Evolutionary conservation across 257 asterid genomes (phyloP), one percentile per base, ranked within the genome.

Genomic region (Verbascum thapsus): DNA sequence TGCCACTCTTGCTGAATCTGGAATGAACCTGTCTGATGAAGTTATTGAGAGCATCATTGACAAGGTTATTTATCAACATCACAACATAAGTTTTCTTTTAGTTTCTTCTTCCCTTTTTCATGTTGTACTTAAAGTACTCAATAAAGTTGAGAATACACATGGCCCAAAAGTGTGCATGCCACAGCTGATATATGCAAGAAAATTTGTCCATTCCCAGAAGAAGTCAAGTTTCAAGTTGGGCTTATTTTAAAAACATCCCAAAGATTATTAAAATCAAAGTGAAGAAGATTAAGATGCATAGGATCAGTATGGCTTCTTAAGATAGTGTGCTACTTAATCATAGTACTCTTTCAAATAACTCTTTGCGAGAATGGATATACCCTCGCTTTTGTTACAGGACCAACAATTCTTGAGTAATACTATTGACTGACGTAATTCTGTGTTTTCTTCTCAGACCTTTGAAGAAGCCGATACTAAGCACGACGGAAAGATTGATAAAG

Each of bases 391-490:
- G 20, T 8, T 40, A n/a, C 41, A 60, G 11, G 17, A 37, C 19
- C 48, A 41, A 17, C 43, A 43, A 65, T 49, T 52, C 61, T 15
- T 8, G 8, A 48, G 62, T 9, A 53, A 41, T 60, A 38, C n/a
- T 65, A 41, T 41, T n/a, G 3, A 35, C 55, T 19, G 45, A 20
- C n/a, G n/a, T n/a, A n/a, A n/a, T n/a, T 35, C 59, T 65, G 30
- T 10, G 40, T 35, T 65, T 67, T 61, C 61, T n/a, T 74, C n/a
- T 15, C 84, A 91, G 98, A 91, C 96, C 15, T 91, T 91, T 62
- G 96, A 91, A 77, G 98, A 91, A 81, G 98, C 96, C 0, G 98
- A 91, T 67, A 91, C 98, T 4, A 91, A 91, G 82, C 98, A 91
- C 44, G 98, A 91, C 10, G 96, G 98, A 38, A 91, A 78, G 75